These are phyloP conservation scores for Cutaneotrichosporon sp. DNA, from an alignment of 1,284 basidiomycete species.

Conservation along the genomic window DNA sequence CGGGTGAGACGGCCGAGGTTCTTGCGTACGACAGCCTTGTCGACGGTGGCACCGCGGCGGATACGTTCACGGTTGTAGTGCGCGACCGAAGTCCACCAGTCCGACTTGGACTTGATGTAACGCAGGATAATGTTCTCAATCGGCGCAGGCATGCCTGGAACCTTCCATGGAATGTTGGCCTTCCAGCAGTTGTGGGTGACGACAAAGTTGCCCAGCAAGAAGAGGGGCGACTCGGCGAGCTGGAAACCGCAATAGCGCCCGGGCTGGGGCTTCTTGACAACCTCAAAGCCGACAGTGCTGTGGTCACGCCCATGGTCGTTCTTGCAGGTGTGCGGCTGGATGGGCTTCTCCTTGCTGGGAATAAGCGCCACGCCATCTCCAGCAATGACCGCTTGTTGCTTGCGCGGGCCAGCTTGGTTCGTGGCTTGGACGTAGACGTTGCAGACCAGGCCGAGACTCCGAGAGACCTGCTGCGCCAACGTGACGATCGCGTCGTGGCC, in stretches of 20 bases:
- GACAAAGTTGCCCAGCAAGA: not conserved
- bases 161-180: slow-evolving; percentile 73
- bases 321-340: not conserved
- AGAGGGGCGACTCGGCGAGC: not conserved
- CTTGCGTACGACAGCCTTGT: slow-evolving; percentile 78
- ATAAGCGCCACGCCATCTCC: not conserved
- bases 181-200: slow-evolving; percentile 84
- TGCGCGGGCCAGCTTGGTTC: not conserved
- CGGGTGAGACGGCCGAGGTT: slow-evolving; percentile 53
- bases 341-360: not conserved
- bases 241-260: not conserved
- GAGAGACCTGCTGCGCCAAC: not conserved
- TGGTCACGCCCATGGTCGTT: not conserved
- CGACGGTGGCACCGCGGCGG: slow-evolving; percentile 84
- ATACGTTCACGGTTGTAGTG: slow-evolving; percentile 57
- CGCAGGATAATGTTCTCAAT: slow-evolving; percentile 99
- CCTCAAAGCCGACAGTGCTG: not conserved
- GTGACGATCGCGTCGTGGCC: not conserved
- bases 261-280: not conserved
- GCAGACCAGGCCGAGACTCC: not conserved
- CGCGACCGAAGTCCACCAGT: slow-evolving; percentile 95
- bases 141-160: slow-evolving; percentile 61
- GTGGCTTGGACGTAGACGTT: not conserved
- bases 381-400: too few species aligned
- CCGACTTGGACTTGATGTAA: slow-evolving; percentile 98